Conservation (phyloP, 2,329 filamentous ascomycete species). For the Macrophomina phaseolina region DNA sequence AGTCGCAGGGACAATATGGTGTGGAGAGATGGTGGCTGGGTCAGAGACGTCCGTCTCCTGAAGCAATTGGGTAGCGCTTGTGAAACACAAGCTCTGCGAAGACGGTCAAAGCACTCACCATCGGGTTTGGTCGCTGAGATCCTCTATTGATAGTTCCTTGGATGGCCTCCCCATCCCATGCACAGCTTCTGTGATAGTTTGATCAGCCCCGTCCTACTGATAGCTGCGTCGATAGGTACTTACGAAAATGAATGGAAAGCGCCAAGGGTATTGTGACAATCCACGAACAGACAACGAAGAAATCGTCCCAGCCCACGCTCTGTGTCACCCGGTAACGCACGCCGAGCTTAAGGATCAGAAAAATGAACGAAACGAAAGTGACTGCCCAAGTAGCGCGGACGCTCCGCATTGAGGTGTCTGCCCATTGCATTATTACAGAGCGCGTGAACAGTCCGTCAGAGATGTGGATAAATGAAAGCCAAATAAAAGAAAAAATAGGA, state of each 20-base stretch:
- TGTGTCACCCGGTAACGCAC: conserved; percentile 5
- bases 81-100: background rate
- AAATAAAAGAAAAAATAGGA: background rate
- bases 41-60: background rate
- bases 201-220: background rate
- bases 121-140: background rate
- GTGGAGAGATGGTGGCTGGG: background rate
- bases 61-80: background rate
- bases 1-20: background rate
- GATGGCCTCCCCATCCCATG: conserved; percentile 5
- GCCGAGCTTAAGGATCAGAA: conserved; percentile 14
- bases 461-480: background rate
- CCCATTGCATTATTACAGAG: background rate
- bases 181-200: background rate
- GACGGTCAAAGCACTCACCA: conserved; percentile 2
- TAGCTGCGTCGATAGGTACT: background rate
- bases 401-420: background rate
- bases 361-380: background rate
- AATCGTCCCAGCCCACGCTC: conserved; percentile 10
- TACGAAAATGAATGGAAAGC: conserved; percentile 8
- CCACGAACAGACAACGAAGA: background rate
- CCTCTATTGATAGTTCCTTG: background rate
- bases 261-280: background rate
- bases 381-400: background rate
- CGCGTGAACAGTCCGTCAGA: background rate